These are phyloP conservation scores for Diaporthe longicolla DNA, from an alignment of 2,329 filamentous ascomycete species.

Conservation along the genomic window DNA sequence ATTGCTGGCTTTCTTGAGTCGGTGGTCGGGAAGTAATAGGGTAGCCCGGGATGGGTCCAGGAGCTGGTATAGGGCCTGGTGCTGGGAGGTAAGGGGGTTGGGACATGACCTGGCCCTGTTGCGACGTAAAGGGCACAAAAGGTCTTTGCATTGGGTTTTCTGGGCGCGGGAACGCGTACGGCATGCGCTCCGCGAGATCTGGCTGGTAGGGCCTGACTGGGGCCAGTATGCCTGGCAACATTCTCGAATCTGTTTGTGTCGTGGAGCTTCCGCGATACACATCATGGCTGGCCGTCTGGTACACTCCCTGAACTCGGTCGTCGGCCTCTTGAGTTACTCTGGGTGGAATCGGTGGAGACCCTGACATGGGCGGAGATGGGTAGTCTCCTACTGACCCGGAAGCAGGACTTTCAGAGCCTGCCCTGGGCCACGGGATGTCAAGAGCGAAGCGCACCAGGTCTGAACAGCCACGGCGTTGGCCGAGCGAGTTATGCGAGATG, in stretches of 20 bases:
- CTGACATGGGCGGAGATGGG: conserved; percentile 82
- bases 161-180: conserved; percentile 57
- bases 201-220: conserved; percentile 55
- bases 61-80: conserved; percentile 48
- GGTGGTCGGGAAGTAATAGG: conserved; percentile 52
- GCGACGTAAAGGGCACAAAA: conserved; percentile 52
- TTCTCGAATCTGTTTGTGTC: conserved; percentile 55
- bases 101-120: conserved; percentile 51
- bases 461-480: conserved; percentile 71
- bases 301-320: conserved; percentile 67
- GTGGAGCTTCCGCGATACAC: conserved; percentile 60
- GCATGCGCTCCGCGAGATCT: conserved; percentile 57
- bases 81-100: conserved; percentile 50
- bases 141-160: conserved; percentile 54
- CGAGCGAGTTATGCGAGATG: conserved; percentile 63
- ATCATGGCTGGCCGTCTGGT: conserved; percentile 63
- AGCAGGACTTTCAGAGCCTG: conserved; percentile 67
- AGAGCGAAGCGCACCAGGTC: conserved; percentile 69
- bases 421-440: conserved; percentile 69
- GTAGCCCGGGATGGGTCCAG: conserved; percentile 53
- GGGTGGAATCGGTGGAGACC: conserved; percentile 73
- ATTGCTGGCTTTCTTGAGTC: conserved; percentile 59
- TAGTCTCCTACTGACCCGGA: conserved; percentile 72
- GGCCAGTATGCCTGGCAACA: conserved; percentile 49
- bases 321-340: conserved; percentile 71